phyloP scores from a whole-genome alignment of 805 yeast species.

The Saturnispora serradocipensis region DNA sequence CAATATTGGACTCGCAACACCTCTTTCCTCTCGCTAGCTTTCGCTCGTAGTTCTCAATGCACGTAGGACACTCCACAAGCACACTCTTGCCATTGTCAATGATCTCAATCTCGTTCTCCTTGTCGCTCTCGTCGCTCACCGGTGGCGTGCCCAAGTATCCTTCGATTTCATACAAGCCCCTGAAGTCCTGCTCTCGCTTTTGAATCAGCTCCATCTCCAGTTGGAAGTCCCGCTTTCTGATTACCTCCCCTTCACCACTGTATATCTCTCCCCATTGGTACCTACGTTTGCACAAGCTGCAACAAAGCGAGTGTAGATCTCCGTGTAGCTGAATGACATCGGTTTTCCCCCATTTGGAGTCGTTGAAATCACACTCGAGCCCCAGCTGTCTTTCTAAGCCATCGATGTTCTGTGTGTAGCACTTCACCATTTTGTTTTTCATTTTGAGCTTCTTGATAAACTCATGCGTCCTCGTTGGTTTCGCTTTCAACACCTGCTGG shows the following conservation, averaged over 20 bases:
- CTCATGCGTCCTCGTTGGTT: constrained; percentile 77
- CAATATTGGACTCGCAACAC: constrained; percentile 58
- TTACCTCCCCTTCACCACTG: constrained; percentile 29
- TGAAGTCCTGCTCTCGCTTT: neutral
- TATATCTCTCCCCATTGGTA: constrained; percentile 47
- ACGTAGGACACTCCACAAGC: constrained; percentile 69
- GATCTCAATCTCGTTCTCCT: constrained; percentile 4
- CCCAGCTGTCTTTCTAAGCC: constrained; percentile 67
- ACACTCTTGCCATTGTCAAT: constrained; percentile 21
- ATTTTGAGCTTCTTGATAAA: constrained; percentile 56
- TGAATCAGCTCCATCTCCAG: constrained; percentile 1
- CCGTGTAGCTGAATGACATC: constrained; percentile 92
- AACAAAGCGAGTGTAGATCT: constrained; percentile 63
- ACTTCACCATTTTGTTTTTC: constrained; percentile 60
- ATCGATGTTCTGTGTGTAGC: constrained; percentile 94
- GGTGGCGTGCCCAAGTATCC: constrained; percentile 4
- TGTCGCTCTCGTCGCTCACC: constrained; percentile 6
- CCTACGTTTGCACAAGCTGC: constrained; percentile 57
- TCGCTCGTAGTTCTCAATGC: constrained; percentile 46
- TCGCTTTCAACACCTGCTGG: constrained; percentile 50
- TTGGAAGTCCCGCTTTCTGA: neutral
- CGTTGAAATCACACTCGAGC: constrained; percentile 48
- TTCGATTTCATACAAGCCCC: neutral
- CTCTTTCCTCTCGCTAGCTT: constrained; percentile 67
- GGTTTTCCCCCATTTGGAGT: constrained; percentile 45